Percentiles rank a stretch among this genome's conserved stretches.
Conservation (phyloP, 306 rosid species). For the Lagenaria siceraria region DNA sequence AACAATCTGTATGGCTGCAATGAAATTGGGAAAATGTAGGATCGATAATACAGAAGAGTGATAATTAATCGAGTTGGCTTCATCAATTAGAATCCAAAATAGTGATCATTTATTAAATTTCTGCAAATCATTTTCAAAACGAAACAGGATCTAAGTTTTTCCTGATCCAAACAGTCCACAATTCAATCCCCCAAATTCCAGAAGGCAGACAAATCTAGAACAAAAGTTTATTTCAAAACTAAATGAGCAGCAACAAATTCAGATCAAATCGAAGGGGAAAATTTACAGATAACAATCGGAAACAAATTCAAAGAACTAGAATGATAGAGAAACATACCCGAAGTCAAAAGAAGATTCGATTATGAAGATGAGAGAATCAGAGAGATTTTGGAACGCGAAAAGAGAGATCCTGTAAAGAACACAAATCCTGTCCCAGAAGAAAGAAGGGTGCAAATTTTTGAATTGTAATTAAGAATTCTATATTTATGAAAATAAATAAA, state of each 20-base stretch:
- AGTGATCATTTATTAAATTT: neutral
- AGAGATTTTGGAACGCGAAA: neutral
- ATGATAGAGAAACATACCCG: neutral
- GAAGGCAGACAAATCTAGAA: neutral
- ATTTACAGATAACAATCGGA: neutral
- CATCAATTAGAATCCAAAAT: neutral
- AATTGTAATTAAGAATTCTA: neutral
- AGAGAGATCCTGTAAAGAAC: neutral
- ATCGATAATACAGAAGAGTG: neutral
- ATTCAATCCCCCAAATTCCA: neutral
- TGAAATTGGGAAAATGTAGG: neutral
- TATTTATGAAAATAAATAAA: neutral
- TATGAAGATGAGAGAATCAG: neutral
- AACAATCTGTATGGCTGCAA: neutral
- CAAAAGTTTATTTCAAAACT: neutral
- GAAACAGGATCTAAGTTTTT: neutral
- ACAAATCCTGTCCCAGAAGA: neutral
- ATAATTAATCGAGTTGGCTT: neutral
- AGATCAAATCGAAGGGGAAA: neutral
- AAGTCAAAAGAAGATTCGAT: neutral
- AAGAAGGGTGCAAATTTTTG: neutral
- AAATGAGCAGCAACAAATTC: neutral
- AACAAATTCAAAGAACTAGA: neutral
- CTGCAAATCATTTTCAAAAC: neutral
- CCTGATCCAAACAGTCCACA: neutral